Base-by-base conservation (phyloP, 129 eudicot genomes). In the Flaveria sonorensis region DNA sequence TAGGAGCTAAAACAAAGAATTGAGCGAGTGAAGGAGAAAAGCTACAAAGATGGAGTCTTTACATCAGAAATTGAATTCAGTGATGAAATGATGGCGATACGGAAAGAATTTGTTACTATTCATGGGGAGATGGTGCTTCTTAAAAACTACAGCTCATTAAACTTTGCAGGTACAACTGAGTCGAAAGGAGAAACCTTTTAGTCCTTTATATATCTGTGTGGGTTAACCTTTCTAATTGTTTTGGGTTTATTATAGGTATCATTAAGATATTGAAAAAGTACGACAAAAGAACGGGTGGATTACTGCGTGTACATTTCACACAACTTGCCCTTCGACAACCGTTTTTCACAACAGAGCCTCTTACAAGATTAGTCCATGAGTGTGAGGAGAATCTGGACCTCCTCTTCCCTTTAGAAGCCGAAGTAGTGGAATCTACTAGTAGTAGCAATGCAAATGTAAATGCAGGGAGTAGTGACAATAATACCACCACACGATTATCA, bases 61-160 rank as follows among this genome's bases (percentile, higher is more conserved):
- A 77, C 96, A 16, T 85, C 88, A 16, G 92, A 83, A 76, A 70
- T 80, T 43, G 93, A 92, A 81, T 81, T 89, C 77, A 83, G 86
- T 67, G 86, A 86, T 28, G 92, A 89, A 56, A 78, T 82, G 83
- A 85, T 92, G 88, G 89, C 77, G 46, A 89, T 94, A 75, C 93
- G 92, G 36, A 86, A 75, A 75, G 97, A 94, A 55, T 91, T 87
- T 71, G 92, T 89, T 68, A 68, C 92, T 20, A 94, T 91, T 70
- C 90, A 91, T 24, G 99, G 97, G 62, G 96, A 94, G 72, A 89
- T 91, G 99, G 96, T 94, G 82, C 97, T 94, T 82, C 94, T 94
- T 11, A 91, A 89, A 84, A 94, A 86, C 72, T 94, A 94, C 73
- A 91, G 99, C 85, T 89, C 93, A 78, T 87, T 94, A 30, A 94